A percentile compares a stretch with the other conserved stretches of the same genome.
phyloP scores from a whole-genome alignment of 2,329 filamentous ascomycete species.

The Nigrospora sphaerica region DNA sequence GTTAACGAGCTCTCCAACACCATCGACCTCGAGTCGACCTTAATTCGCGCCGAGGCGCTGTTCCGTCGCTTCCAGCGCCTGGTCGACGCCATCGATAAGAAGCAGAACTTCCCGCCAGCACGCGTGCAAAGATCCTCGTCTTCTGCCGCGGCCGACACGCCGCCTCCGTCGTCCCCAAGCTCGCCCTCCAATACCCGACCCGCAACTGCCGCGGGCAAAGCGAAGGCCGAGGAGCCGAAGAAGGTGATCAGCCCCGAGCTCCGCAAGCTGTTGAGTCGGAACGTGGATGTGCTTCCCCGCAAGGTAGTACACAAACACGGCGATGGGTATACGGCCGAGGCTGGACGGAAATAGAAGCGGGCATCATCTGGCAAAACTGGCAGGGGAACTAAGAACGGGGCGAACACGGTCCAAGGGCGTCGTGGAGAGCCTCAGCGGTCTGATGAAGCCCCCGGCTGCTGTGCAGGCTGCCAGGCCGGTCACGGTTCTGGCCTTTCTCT shows the following conservation, averaged over 20 bases:
- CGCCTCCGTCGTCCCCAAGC: slow-evolving; percentile 3
- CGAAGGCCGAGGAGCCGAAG: slow-evolving; percentile 23
- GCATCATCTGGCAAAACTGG: neutral
- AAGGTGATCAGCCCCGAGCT: slow-evolving; percentile 52
- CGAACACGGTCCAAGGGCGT: no score
- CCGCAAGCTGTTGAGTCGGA: slow-evolving; percentile 41
- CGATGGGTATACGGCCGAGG: slow-evolving; percentile 14
- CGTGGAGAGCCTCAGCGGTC: no score
- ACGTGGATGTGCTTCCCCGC: slow-evolving; percentile 19
- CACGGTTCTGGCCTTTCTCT: no score
- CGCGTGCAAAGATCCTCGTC: slow-evolving; percentile 14
- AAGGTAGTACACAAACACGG: slow-evolving; percentile 17
- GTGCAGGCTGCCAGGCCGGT: no score
- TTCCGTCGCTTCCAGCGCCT: slow-evolving; percentile 84
- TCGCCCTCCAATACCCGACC: slow-evolving; percentile 4
- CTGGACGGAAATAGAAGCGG: slow-evolving; percentile 5
- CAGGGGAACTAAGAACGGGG: neutral
- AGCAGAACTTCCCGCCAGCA: slow-evolving; percentile 70
- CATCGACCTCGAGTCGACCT: slow-evolving; percentile 81
- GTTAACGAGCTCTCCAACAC: slow-evolving; percentile 93
- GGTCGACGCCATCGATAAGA: slow-evolving; percentile 88
- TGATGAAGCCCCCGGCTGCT: no score
- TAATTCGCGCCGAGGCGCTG: slow-evolving; percentile 81
- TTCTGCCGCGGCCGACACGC: slow-evolving; percentile 3
- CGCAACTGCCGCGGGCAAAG: slow-evolving; percentile 15